phyloP scores from a whole-genome alignment of 2,329 filamentous ascomycete genomes.

The Monilinia vaccinii-corymbosi region DNA sequence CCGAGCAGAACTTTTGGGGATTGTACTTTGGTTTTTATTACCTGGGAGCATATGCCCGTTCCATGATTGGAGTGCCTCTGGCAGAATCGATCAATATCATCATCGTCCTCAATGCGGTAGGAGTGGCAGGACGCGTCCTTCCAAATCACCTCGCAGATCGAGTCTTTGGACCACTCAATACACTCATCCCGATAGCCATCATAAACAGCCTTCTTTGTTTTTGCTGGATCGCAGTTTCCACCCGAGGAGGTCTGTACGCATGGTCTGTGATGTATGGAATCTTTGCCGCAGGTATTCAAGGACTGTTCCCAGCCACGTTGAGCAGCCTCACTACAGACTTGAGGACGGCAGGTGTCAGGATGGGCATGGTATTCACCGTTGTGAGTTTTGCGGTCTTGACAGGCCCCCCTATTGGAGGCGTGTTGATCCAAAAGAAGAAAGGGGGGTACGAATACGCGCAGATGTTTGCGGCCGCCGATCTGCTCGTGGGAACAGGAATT shows the following conservation, averaged over 20 bases:
- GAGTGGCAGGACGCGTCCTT: conserved; percentile 39
- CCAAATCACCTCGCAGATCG: conserved; percentile 40
- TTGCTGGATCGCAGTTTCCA: conserved; percentile 41
- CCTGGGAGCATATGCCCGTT: conserved; percentile 32
- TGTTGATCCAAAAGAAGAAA: conserved; percentile 36
- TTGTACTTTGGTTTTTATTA: conserved; percentile 37
- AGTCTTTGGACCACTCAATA: conserved; percentile 43
- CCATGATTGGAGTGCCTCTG: conserved; percentile 32
- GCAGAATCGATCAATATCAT: conserved; percentile 40
- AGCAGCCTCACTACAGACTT: conserved; percentile 42
- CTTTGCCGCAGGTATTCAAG: conserved; percentile 40
- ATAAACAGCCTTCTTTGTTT: conserved; percentile 31
- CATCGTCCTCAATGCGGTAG: conserved; percentile 44
- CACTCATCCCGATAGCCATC: conserved; percentile 37
- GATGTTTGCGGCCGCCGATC: conserved; percentile 38
- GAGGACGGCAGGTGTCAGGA: conserved; percentile 44
- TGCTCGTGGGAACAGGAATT: conserved; percentile 36
- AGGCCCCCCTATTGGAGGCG: conserved; percentile 46
- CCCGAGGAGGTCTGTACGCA: conserved; percentile 36
- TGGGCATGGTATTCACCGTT: conserved; percentile 45
- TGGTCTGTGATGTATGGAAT: conserved; percentile 45
- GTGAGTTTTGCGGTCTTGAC: conserved; percentile 44
- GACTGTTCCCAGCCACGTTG: conserved; percentile 42
- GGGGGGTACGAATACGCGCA: conserved; percentile 43
- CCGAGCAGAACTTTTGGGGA: conserved; percentile 31